Evolutionary conservation across 257 asterid genomes (phyloP).

Genomic region (Paraleonurus japonicus): DNA sequence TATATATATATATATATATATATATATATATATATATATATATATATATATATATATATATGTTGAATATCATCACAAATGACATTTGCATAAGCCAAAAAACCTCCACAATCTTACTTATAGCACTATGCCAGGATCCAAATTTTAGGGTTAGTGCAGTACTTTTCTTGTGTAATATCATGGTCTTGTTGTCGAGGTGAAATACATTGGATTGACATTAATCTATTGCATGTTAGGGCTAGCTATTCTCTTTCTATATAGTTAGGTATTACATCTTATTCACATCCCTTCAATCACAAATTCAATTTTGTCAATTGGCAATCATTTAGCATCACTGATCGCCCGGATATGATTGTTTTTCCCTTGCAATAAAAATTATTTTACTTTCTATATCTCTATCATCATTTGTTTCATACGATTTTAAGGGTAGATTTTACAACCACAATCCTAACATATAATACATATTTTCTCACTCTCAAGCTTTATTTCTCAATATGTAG

Average conservation of each 20-base stretch:
- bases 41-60: too few relatives aligned
- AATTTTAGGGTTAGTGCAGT: background rate
- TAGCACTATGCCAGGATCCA: background rate
- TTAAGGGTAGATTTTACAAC: too few relatives aligned
- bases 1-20: too few relatives aligned
- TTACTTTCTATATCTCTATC: too few relatives aligned
- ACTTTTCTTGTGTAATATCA: background rate
- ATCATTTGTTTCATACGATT: too few relatives aligned
- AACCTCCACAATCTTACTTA: background rate
- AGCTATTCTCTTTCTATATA: background rate
- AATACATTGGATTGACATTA: background rate
- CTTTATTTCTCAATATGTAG: too few relatives aligned
- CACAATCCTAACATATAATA: too few relatives aligned
- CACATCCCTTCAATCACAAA: background rate
- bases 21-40: too few relatives aligned
- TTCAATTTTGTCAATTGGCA: background rate
- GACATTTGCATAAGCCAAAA: slow-evolving; percentile 6
- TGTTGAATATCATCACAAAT: background rate
- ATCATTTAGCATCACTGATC: background rate
- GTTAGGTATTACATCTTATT: slow-evolving; percentile 10
- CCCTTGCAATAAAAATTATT: too few relatives aligned
- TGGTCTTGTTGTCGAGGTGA: background rate
- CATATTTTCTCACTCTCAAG: too few relatives aligned
- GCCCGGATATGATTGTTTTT: too few relatives aligned
- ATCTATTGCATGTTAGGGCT: background rate